Conservation (phyloP, 805 yeast species). For the Ogataea minuta region DNA sequence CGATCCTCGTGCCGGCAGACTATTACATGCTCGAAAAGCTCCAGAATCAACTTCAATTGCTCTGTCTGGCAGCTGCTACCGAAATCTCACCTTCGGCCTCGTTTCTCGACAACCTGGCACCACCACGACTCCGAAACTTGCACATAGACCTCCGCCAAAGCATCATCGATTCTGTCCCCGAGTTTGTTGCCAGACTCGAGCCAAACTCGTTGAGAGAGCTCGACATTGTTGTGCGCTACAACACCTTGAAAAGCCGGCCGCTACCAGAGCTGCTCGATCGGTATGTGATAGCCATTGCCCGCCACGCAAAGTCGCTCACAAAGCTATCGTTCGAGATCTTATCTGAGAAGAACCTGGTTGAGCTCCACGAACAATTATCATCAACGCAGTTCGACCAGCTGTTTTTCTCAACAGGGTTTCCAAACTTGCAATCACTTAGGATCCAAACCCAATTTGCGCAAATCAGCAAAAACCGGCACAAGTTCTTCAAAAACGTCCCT, state of each 20-base stretch:
- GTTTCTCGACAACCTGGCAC: constrained; percentile 15
- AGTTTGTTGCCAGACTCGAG: constrained; percentile 16
- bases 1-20: constrained; percentile 11
- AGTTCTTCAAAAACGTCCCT: constrained; percentile 28
- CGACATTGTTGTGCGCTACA: constrained; percentile 24
- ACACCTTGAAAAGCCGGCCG: constrained; percentile 17
- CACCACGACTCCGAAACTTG: constrained; percentile 8
- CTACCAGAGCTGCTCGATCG: constrained; percentile 17
- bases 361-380: constrained; percentile 20
- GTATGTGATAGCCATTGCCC: constrained; percentile 17
- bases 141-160: constrained; percentile 26
- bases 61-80: constrained; percentile 18
- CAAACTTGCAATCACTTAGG: constrained; percentile 38
- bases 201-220: constrained; percentile 23
- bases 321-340: constrained; percentile 28
- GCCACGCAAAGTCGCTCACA: constrained; percentile 18
- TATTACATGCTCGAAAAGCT: constrained; percentile 2
- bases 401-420: constrained; percentile 17
- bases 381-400: constrained; percentile 18
- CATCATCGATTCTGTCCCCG: constrained; percentile 18
- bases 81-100: constrained; percentile 16
- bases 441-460: constrained; percentile 37
- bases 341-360: constrained; percentile 21
- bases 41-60: constrained; percentile 12
- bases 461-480: constrained; percentile 29